Evolutionary conservation across 768 basidiomycete genomes (phyloP), one percentile per base, ranked within the genome.

Genomic region (Melanogaster broomeanus): DNA sequence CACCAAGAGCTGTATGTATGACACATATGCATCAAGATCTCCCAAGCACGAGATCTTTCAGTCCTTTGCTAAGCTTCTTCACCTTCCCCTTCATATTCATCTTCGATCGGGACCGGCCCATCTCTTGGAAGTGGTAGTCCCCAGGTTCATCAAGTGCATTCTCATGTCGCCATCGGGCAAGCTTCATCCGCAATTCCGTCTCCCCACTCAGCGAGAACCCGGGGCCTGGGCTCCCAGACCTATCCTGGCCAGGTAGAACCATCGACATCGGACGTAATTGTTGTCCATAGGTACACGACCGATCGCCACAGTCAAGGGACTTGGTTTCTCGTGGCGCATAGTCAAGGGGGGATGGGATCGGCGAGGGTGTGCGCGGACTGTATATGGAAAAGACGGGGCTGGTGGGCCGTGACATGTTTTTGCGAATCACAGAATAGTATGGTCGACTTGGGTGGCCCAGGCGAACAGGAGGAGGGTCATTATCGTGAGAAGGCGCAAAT

Each of bases 181-280:
- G 63, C 2, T 77, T 75, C 79, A 83, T 82, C 56, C 76, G 71
- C 66, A 83, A 55, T 61, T 84, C 82, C 48, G 77, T 80, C 65
- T 83, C 80, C 11, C 82, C 82, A 47, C 81, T 84, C 57, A 84
- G 68, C 49, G 82, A 84, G 61, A 73, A 82, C 13, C 81, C 81
- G 13, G 65, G 61, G 31, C 58, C 24, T 4, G 54, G 22, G 11
- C 47, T 49, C 1, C 63, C 52, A 25, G 62, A 54, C 39, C 56
- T 55, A 38, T 57, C 46, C 45, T 53, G 57, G 34, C 55, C 60
- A 34, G 58, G 60, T 22, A 56, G 44, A 41, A 58, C 61, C 66
- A 64, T 57, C 53, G 64, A 69, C 67, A 58, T 65, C 49, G 63
- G 64, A 21, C 62, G 59, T 49, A 64, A 46, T 48, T 68, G 45